A percentile compares a stretch with the other conserved stretches of the same genome.
Evolutionary conservation across 768 basidiomycete species (phyloP).

Genomic region (Hericium erinaceus): DNA sequence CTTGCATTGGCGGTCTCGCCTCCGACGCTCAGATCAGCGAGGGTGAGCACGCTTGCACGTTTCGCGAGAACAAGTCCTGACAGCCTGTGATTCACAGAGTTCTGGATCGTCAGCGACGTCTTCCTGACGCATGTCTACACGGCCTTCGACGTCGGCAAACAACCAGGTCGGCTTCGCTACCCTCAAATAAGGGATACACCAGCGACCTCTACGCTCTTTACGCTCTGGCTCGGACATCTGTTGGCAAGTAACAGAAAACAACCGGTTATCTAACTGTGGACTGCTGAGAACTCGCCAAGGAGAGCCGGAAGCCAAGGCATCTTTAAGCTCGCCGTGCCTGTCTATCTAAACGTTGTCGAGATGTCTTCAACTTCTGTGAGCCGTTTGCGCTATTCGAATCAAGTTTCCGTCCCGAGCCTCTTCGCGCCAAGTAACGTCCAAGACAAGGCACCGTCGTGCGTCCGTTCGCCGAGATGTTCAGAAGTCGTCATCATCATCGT

Average conservation of each 20-base stretch:
- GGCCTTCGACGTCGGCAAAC: constrained; percentile 9
- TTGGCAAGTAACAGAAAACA: too few relatives aligned
- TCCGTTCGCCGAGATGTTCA: neutral
- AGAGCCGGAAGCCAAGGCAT: too few relatives aligned
- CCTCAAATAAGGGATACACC: neutral
- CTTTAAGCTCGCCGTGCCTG: too few relatives aligned
- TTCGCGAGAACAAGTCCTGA: neutral
- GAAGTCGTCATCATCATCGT: constrained; percentile 19
- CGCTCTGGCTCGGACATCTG: too few relatives aligned
- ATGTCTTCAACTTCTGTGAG: too few relatives aligned
- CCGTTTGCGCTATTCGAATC: too few relatives aligned
- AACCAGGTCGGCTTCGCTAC: constrained; percentile 7
- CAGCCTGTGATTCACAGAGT: neutral
- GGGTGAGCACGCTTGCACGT: neutral
- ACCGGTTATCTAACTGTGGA: too few relatives aligned
- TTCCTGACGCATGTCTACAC: constrained; percentile 6
- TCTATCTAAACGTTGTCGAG: too few relatives aligned
- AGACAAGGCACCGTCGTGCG: too few relatives aligned
- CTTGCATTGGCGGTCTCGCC: constrained; percentile 13
- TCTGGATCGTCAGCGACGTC: constrained; percentile 3
- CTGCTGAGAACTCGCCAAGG: too few relatives aligned
- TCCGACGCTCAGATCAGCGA: neutral
- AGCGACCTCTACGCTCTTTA: too few relatives aligned
- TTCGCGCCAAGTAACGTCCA: neutral
- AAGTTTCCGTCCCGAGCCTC: too few relatives aligned